phyloP scores from a whole-genome alignment of 192 early-diverging fungal genomes.

The Mortierella claussenii region DNA sequence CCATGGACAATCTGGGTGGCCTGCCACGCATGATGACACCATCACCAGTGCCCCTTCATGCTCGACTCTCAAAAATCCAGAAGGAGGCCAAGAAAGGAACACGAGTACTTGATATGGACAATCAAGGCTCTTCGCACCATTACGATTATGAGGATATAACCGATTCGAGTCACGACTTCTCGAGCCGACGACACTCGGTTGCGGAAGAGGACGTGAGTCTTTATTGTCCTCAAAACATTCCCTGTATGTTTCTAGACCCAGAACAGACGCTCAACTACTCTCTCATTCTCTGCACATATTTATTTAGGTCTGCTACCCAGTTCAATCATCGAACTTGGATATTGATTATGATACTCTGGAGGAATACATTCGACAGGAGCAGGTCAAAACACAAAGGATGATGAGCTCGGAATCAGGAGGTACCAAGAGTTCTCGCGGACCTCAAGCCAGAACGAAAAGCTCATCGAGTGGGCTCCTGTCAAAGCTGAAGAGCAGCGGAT shows the following conservation, averaged over 20 bases:
- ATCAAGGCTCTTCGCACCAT: constrained; percentile 35
- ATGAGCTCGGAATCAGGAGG: neutral
- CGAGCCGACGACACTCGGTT: constrained; percentile 47
- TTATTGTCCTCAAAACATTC: neutral
- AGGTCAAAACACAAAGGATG: constrained; percentile 45
- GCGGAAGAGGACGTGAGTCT: constrained; percentile 48
- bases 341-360: constrained; percentile 42
- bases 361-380: constrained; percentile 50
- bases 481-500: constrained; percentile 14
- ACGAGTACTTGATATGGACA: constrained; percentile 45
- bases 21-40: constrained; percentile 43
- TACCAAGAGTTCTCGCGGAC: neutral
- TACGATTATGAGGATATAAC: constrained; percentile 51
- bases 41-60: constrained; percentile 45
- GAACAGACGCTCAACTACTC: no score
- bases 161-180: constrained; percentile 47
- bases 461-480: constrained; percentile 25
- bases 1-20: constrained; percentile 11
- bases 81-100: constrained; percentile 33
- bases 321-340: constrained; percentile 24
- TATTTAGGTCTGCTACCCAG: constrained; percentile 40
- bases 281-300: no score
- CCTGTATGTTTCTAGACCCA: no score
- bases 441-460: constrained; percentile 13
- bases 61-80: constrained; percentile 43